A percentile compares a stretch with the other conserved stretches of the same genome.
Conservation (phyloP, 495 filamentous ascomycete genomes). For the Melanomma pulvis-pyrius region DNA sequence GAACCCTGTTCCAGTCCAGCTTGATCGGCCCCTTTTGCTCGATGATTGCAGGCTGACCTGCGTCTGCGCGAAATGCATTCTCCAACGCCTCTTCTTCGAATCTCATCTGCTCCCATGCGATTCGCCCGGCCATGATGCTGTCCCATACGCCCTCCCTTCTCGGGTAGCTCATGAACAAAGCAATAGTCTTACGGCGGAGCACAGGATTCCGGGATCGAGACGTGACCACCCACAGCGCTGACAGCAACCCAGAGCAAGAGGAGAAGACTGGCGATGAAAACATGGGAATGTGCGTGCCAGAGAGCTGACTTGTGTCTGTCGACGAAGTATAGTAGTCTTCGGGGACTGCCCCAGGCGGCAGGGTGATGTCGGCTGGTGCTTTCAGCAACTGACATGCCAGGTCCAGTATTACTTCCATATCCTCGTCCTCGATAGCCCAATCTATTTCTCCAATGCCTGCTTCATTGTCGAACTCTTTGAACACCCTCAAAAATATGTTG, state of each 20-base stretch:
- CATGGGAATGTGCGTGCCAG: neutral
- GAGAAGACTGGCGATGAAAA: constrained; percentile 25
- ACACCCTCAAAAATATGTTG: constrained; percentile 5
- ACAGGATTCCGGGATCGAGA: neutral
- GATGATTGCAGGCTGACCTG: neutral
- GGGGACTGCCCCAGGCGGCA: neutral
- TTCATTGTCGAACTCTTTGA: neutral
- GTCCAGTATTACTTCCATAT: constrained; percentile 19
- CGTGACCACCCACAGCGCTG: constrained; percentile 22
- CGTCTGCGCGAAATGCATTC: neutral
- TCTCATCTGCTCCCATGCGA: constrained; percentile 24
- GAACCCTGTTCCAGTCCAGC: neutral
- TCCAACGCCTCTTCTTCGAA: constrained; percentile 28
- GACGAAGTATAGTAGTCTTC: constrained; percentile 6
- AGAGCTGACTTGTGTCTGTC: neutral
- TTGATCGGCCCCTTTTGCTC: neutral
- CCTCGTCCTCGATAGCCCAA: constrained; percentile 15
- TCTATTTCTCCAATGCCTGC: neutral
- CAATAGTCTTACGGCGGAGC: constrained; percentile 21
- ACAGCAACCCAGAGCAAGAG: constrained; percentile 16
- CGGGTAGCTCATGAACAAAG: constrained; percentile 24
- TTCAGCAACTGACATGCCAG: constrained; percentile 18
- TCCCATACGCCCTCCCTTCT: constrained; percentile 36
- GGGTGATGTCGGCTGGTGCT: constrained; percentile 2
- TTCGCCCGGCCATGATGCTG: constrained; percentile 29